Evolutionary conservation across 73 alveolate species (phyloP).

Genomic region (Blepharisma japonicum): DNA sequence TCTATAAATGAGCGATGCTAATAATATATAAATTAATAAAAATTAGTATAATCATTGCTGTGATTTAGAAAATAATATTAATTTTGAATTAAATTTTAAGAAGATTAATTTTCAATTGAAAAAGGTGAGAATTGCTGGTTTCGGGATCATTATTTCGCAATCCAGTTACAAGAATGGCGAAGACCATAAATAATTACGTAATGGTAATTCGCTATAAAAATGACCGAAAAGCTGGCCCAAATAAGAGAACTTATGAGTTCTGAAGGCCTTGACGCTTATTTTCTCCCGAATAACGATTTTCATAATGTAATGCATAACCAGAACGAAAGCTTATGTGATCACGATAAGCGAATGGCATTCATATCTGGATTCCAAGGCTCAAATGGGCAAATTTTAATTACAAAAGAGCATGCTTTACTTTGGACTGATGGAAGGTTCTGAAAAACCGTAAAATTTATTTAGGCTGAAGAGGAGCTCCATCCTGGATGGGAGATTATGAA

Average conservation of each 20-base stretch:
- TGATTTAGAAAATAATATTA: no score
- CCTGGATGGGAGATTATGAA: conserved; percentile 94
- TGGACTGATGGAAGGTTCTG: conserved; percentile 98
- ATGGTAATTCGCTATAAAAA: neutral
- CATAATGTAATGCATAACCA: conserved; percentile 15
- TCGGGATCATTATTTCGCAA: no score
- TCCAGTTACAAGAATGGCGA: no score
- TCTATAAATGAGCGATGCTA: no score
- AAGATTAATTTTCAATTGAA: no score
- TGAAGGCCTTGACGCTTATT: neutral
- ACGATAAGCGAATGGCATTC: conserved; percentile 88
- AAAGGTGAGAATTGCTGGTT: no score
- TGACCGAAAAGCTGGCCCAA: neutral
- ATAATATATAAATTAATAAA: no score
- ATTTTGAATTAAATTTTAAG: no score
- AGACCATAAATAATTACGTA: no score
- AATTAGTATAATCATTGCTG: no score
- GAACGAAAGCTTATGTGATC: conserved; percentile 81
- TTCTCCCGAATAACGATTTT: conserved; percentile 11
- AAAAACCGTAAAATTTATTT: conserved; percentile 45
- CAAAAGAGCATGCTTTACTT: conserved; percentile 82
- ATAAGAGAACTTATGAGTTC: neutral
- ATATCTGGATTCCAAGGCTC: conserved; percentile 93
- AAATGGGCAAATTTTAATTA: conserved; percentile 83
- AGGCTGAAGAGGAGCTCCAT: conserved; percentile 90